Evolutionary conservation across 1,284 basidiomycete species (phyloP).

Genomic region (Papiliotrema fonsecae): DNA sequence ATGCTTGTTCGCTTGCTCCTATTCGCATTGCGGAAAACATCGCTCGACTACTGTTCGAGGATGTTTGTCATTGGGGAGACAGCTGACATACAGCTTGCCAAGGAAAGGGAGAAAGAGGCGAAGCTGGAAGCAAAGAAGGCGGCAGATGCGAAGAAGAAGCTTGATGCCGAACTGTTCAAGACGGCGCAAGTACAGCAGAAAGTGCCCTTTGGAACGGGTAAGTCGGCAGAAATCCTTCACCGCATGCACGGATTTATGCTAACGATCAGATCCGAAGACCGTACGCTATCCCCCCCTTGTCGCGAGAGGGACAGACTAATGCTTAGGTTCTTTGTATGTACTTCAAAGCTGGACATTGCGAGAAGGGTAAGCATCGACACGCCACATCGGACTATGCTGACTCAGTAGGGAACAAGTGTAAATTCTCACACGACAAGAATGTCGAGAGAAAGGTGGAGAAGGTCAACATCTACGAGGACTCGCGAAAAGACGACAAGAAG

Average conservation of each 20-base stretch:
- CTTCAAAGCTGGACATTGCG: conserved; percentile 82
- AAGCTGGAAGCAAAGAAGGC: conserved; percentile 71
- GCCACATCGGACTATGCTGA: conserved; percentile 1
- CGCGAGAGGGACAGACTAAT: neutral
- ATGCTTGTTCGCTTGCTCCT: neutral
- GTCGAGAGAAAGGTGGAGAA: conserved; percentile 90
- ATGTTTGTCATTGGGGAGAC: neutral
- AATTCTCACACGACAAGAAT: conserved; percentile 89
- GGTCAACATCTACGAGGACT: conserved; percentile 92
- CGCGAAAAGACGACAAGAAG: conserved; percentile 61
- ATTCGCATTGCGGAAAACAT: too few species aligned
- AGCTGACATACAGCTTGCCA: conserved; percentile 54
- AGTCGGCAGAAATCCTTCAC: conserved; percentile 18
- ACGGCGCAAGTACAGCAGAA: conserved; percentile 66
- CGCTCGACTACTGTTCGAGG: too few species aligned
- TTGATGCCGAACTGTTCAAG: conserved; percentile 70
- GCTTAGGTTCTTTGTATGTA: conserved; percentile 67
- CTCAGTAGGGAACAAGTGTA: conserved; percentile 66
- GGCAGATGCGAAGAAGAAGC: conserved; percentile 78
- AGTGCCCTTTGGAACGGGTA: conserved; percentile 82
- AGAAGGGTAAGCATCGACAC: conserved; percentile 58
- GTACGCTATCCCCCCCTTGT: conserved; percentile 12
- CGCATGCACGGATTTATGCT: conserved; percentile 4
- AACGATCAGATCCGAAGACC: conserved; percentile 71
- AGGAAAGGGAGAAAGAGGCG: conserved; percentile 75